Percentiles rank a stretch among this genome's conserved stretches.
Conservation (phyloP, 306 rosid genomes). For the Cyclanthera cordifolia region DNA sequence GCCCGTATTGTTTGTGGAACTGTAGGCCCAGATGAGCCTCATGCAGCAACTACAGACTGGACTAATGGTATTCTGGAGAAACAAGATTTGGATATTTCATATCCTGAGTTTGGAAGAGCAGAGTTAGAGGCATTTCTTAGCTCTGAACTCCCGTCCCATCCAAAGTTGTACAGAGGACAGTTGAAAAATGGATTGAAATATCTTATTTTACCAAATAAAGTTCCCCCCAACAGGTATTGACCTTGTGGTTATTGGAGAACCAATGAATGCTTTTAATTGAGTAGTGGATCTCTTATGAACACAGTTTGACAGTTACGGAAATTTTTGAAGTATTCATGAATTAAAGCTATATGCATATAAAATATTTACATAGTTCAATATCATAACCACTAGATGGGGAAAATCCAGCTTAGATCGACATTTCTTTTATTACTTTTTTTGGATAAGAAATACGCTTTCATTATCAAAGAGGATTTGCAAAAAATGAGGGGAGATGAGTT, state of each 20-base stretch:
- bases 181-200: conserved; percentile 77
- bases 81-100: conserved; percentile 40
- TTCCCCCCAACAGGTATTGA: conserved; percentile 72
- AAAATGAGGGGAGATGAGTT: neutral
- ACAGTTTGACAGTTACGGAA: neutral
- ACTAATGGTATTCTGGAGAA: conserved; percentile 60
- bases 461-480: neutral
- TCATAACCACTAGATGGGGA: neutral
- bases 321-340: neutral
- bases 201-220: conserved; percentile 79
- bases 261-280: neutral
- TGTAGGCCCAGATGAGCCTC: conserved; percentile 94
- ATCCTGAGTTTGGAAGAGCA: conserved; percentile 35
- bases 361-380: neutral
- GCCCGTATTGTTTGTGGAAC: conserved; percentile 46
- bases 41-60: conserved; percentile 78
- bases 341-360: neutral
- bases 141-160: conserved; percentile 73
- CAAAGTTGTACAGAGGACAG: conserved; percentile 73
- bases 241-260: neutral
- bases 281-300: neutral
- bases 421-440: neutral
- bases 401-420: neutral
- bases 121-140: conserved; percentile 49
- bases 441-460: neutral